Evolutionary conservation across 768 basidiomycete genomes (phyloP).

Genomic region (Rhodotorula kratochvilovae): DNA sequence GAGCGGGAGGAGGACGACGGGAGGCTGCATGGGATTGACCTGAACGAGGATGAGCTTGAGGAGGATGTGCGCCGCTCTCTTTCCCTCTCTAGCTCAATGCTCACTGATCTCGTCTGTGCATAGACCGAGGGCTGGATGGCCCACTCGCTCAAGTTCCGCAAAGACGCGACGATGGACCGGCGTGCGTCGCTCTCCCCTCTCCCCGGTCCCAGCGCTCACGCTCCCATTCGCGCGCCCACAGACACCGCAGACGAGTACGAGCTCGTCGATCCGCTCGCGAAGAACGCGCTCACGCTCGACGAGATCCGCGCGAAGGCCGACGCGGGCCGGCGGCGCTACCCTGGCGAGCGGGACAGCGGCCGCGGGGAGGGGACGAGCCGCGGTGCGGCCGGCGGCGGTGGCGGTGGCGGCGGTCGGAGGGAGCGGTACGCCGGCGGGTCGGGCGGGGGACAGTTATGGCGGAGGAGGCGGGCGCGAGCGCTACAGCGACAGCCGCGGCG

Average conservation of each 20-base stretch:
- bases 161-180: conserved; percentile 43
- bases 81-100: neutral
- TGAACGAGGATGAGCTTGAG: conserved; percentile 41
- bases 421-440: neutral
- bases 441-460: neutral
- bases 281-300: conserved; percentile 27
- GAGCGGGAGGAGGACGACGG: conserved; percentile 1
- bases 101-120: no score
- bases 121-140: conserved; percentile 35
- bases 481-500: neutral
- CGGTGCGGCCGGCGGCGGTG: neutral
- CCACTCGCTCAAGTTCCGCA: conserved; percentile 43
- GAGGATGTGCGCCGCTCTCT: conserved; percentile 26
- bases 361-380: neutral
- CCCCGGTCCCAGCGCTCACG: neutral
- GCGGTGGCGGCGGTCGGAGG: neutral
- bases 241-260: conserved; percentile 37
- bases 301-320: conserved; percentile 26
- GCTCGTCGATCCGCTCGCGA: conserved; percentile 34
- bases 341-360: conserved; percentile 6
- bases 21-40: conserved; percentile 31
- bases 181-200: neutral
- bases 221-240: neutral
- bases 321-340: conserved; percentile 11
- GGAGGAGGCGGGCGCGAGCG: neutral